Evolutionary conservation across 2,329 filamentous ascomycete species (phyloP).

Genomic region (Nemania sp.): DNA sequence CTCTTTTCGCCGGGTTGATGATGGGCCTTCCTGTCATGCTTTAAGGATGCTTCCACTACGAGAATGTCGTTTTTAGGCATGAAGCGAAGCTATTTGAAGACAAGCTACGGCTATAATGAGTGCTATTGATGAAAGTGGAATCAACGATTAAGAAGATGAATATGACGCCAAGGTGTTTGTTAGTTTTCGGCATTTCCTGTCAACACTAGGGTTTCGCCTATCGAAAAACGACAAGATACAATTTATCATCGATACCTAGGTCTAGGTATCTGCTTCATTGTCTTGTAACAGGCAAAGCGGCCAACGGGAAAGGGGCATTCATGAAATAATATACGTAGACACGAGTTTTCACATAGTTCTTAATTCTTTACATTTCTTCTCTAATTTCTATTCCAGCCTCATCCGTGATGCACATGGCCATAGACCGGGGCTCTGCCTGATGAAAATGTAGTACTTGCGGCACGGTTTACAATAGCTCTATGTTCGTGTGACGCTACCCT

Average conservation of each 20-base stretch:
- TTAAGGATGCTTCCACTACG: slow-evolving; percentile 1
- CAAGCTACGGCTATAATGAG: no score
- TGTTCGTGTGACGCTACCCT: background rate
- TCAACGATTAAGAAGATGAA: background rate
- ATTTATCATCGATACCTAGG: background rate
- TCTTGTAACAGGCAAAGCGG: no score
- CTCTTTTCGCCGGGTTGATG: slow-evolving; percentile 28
- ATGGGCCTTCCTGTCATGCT: slow-evolving; percentile 24
- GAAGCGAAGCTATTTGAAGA: background rate
- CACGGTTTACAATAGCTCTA: background rate
- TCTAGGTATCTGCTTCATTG: no score
- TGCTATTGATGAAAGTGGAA: no score
- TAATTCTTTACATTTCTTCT: background rate
- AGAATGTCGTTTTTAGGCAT: background rate
- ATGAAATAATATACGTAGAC: background rate
- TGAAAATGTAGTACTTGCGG: background rate
- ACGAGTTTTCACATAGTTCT: background rate
- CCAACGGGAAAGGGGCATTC: background rate
- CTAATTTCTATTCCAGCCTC: background rate
- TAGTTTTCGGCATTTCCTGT: no score
- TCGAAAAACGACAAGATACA: background rate
- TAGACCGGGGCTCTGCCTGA: background rate
- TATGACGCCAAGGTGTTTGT: background rate
- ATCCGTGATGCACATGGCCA: no score
- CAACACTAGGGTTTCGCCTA: background rate